Evolutionary conservation across 179 eudicot genomes (phyloP), one percentile per base, ranked within the genome.

Genomic region (Silene noctiflora): DNA sequence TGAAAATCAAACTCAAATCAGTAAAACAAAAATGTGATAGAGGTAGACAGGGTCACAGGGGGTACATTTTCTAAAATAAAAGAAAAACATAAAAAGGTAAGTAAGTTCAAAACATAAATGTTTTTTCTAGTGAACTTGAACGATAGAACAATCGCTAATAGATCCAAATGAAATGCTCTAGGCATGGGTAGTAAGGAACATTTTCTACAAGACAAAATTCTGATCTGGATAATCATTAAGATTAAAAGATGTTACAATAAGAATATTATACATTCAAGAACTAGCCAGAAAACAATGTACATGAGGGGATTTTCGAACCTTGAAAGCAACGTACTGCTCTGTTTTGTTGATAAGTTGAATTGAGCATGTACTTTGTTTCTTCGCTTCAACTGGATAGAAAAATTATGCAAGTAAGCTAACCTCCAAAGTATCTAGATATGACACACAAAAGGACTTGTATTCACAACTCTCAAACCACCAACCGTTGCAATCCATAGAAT

Each of bases 281-380:
- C 9, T 17, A 39, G 46, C 6, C 11, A 12, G 0, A 11, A 11
- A 0, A 55, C 76, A 20, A 58, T 65, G 66, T 8, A 73, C 33
- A 46, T 20, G 60, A 33, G 65, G 53, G 56, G 67, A 73, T 19
- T 72, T 72, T 51, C 55, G 46, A 53, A 91, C 96, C 96, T 91
- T 91, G 83, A 86, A 91, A 80, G 90, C 91, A 65, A 91, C 87
- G 84, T 79, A 76, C 62, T 88, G 88, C 77, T 88, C 86, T 13
- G 88, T 78, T 69, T 74, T 72, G 83, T 91, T 91, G 83, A 71
- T 74, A 60, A 91, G 91, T 75, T 86, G 89, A 75, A 91, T 82
- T 8, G 87, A 78, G 83, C 91, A 89, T 13, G 90, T 85, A 77
- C 93, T 89, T 62, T 88, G 96, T 81, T 89, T 91, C 87, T 85